Base-by-base conservation (phyloP, 306 rosid genomes). In the Spatholobus suberectus region DNA sequence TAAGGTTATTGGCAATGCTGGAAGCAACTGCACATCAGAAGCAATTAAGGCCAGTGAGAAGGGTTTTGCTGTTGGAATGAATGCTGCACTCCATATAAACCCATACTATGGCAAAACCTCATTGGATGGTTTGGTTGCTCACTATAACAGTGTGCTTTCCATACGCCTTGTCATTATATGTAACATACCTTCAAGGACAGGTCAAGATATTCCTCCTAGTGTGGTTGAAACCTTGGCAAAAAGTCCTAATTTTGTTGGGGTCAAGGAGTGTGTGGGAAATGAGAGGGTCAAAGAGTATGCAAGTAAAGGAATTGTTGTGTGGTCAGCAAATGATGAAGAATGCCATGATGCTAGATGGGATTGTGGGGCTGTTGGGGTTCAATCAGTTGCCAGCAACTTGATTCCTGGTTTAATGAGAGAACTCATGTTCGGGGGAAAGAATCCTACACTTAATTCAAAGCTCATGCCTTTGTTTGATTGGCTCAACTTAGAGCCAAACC, bases 1-100 rank as follows among this genome's bases (percentile, higher is more conserved):
- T 57, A 92, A 90, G 89, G 94, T 90, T 18, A 86, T 94, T 70
- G 97, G 97, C 18, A 94, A 92, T 86, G 89, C 92, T 2, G 96
- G 98, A 85, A 94, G 94, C 75, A 94, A 92, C 77, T 89, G 91
- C 15, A 90, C 96, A 1, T 74, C 91, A 86, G 91, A 90, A 88
- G 97, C 97, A 62, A 88, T 94, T 81, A 95, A 87, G 86, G 90
- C 92, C 52, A 85, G 89, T 0, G 97, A 92, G 71, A 94, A 90
- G 61, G 98, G 97, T 43, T 94, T 92, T 87, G 97, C 97, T 1
- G 98, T 94, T 75, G 98, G 97, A 80, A 94, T 92, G 98, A 93
- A 92, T 73, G 98, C 94, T 17, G 94, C 98, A 29, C 94, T 94
- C 58, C 97, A 94, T 80, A 92, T 92, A 78, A 94, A 94, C 81